Percentiles rank a stretch among this genome's conserved stretches.
phyloP scores from a whole-genome alignment of 2,329 filamentous ascomycete species.

The Pyricularia sp. region DNA sequence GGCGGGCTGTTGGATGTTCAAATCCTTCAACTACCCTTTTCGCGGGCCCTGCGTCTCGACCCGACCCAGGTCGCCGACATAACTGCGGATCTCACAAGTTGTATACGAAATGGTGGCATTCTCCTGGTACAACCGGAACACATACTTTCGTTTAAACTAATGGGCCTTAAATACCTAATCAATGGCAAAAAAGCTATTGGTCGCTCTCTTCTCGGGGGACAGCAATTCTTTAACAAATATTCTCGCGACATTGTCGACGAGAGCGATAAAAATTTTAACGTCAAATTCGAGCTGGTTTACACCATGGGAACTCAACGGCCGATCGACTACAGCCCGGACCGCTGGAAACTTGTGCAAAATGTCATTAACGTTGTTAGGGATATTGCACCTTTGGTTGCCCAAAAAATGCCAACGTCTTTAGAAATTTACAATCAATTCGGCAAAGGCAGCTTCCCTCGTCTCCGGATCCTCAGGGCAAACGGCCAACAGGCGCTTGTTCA shows the following conservation, averaged over 20 bases:
- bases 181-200: background rate
- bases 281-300: conserved; percentile 50
- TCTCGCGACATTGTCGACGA: conserved; percentile 50
- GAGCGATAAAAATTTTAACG: conserved; percentile 49
- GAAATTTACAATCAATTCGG: background rate
- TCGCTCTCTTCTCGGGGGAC: background rate
- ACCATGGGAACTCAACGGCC: conserved; percentile 40
- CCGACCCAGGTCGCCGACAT: conserved; percentile 25
- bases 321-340: conserved; percentile 36
- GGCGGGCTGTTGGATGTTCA: conserved; percentile 41
- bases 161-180: conserved; percentile 37
- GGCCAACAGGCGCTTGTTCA: conserved; percentile 18
- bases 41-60: conserved; percentile 26
- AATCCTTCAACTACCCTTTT: conserved; percentile 46
- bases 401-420: conserved; percentile 26
- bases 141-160: conserved; percentile 48
- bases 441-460: conserved; percentile 30
- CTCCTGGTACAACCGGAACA: conserved; percentile 52
- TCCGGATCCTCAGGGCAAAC: conserved; percentile 29
- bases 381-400: conserved; percentile 11
- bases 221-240: conserved; percentile 14
- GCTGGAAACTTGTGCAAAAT: conserved; percentile 44
- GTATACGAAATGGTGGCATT: conserved; percentile 36
- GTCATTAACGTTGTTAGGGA: conserved; percentile 30
- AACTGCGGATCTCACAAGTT: conserved; percentile 26